Base-by-base conservation (phyloP, 1,284 basidiomycete species). In the Agaricales sp. region DNA sequence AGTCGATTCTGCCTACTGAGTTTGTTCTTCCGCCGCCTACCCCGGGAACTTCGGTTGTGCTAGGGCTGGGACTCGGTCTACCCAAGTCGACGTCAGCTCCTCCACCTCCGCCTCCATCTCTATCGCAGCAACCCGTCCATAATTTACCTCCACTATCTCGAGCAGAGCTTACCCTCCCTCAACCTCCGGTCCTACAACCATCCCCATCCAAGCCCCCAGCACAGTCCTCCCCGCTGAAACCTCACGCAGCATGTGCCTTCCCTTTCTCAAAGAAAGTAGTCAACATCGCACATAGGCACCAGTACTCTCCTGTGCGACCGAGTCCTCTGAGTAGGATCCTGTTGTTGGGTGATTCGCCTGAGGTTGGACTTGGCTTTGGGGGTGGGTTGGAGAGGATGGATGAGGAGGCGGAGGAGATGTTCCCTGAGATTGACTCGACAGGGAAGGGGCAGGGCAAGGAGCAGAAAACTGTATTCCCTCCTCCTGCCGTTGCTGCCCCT, bases 291-390 rank as follows among this genome's bases (percentile, higher is more conserved):
- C 81, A 83, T 3, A 64, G 79, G 46, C 85, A 88, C 54, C 83
- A 84, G 0, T 88, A 88, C 56, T 87, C 86, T 0, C 85, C 86
- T 23, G 79, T 70, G 2, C 80, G 78, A 62, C 85, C 86, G 0
- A 86, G 83, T 55, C 85, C 85, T 1, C 69, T 88, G 26, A 86
- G 81, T 52, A 74, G 83, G 8, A 86, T 88, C 49, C 68, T 88
- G 26, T 75, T 80, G 77, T 68, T 87, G 38, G 71, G 70, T 2
- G 68, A 80, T 54, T 83, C 82, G 0, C 82, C 82, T 4, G 67
- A 30, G 18, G 12, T 8, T 26, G 44, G n/a, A 45, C 23, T 13
- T 16, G 39, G 39, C n/a, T 16, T 41, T 41, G 39, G 39, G 6
- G 39, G 39, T 20, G 39, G 39, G 19, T 41, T 16, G 16, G 39